phyloP scores from a whole-genome alignment of 768 basidiomycete species.

The Podaxis sp. region DNA sequence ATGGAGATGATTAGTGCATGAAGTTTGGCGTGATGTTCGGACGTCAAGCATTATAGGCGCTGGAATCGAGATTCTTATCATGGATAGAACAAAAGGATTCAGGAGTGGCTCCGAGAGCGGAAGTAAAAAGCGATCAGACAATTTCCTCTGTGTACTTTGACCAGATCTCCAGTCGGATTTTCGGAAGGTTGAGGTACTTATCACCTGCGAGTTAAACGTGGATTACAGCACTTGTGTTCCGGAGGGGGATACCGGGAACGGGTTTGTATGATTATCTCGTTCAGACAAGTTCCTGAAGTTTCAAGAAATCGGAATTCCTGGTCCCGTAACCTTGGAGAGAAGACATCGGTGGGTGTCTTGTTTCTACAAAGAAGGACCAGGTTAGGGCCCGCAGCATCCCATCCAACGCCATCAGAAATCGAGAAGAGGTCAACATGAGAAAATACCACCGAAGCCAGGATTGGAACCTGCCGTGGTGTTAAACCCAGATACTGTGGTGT shows the following conservation, averaged over 20 bases:
- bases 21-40: background rate
- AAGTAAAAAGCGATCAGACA: no score
- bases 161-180: background rate
- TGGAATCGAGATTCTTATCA: background rate
- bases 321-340: conserved; percentile 47
- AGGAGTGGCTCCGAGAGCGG: background rate
- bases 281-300: conserved; percentile 43
- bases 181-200: background rate
- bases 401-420: conserved; percentile 28
- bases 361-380: background rate
- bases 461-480: conserved; percentile 60
- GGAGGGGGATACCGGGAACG: background rate
- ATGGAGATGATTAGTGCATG: background rate
- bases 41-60: background rate
- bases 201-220: background rate
- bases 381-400: conserved; percentile 47
- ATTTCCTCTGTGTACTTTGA: background rate
- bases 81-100: background rate
- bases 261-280: background rate
- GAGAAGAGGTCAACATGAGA: background rate
- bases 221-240: conserved; percentile 4
- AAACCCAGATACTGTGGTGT: conserved; percentile 40
- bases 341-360: background rate
- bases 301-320: conserved; percentile 62
- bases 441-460: conserved; percentile 49